These are phyloP conservation scores for Sisymbrium altissimum DNA, from an alignment of 345 rosid genomes.

Conservation along the genomic window DNA sequence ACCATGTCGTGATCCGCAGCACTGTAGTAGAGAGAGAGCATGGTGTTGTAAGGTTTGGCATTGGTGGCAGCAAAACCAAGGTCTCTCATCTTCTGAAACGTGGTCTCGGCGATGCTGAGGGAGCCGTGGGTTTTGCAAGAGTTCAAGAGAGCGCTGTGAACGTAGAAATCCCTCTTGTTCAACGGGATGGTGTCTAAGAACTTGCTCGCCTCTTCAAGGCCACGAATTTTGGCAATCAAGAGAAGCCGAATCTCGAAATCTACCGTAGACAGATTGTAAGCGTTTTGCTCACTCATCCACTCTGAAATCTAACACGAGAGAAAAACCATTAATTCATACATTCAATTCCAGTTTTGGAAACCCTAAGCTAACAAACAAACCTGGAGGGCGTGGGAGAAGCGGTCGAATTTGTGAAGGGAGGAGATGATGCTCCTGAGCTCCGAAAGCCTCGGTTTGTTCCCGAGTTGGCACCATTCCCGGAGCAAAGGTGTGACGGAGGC, in stretches of 20 bases:
- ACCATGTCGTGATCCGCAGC: slow-evolving; percentile 40
- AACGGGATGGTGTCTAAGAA: slow-evolving; percentile 40
- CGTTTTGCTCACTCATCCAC: slow-evolving; percentile 37
- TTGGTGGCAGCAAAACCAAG: slow-evolving; percentile 16
- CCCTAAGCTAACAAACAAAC: slow-evolving; percentile 5
- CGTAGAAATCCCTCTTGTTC: slow-evolving; percentile 17
- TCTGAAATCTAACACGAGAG: slow-evolving; percentile 46
- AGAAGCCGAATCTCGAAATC: slow-evolving; percentile 44
- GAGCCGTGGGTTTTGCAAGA: slow-evolving; percentile 33
- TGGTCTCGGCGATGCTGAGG: slow-evolving; percentile 44
- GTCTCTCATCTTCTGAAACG: slow-evolving; percentile 39
- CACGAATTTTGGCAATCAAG: slow-evolving; percentile 45
- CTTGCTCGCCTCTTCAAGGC: slow-evolving; percentile 37
- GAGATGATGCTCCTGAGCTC: slow-evolving; percentile 33
- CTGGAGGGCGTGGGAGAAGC: slow-evolving; percentile 48
- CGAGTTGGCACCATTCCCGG: slow-evolving; percentile 45
- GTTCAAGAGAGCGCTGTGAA: slow-evolving; percentile 44
- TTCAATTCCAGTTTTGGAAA: neutral
- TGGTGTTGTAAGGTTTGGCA: slow-evolving; percentile 36
- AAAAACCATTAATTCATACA: no score
- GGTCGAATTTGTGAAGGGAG: slow-evolving; percentile 32
- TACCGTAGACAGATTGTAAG: slow-evolving; percentile 1
- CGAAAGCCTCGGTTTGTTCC: slow-evolving; percentile 6
- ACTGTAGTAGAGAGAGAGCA: slow-evolving; percentile 49
- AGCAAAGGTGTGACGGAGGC: slow-evolving; percentile 39